A percentile compares a stretch with the other conserved stretches of the same genome.
phyloP scores from a whole-genome alignment of 164 flowering plant genomes.

The Euptelea pleiosperma region DNA sequence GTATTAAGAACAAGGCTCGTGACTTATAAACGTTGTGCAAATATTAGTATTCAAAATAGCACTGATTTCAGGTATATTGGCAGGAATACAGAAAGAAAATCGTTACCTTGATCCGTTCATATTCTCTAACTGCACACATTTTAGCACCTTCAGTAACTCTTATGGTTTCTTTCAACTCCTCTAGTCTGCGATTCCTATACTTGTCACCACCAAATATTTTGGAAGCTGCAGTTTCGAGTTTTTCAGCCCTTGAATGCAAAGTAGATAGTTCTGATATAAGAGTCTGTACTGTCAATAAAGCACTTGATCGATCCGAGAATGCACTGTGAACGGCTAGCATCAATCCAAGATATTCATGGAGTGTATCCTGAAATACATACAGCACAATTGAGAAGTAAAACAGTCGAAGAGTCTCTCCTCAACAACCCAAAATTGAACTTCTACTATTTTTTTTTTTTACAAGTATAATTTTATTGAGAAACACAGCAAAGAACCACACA shows the following conservation, averaged over 20 bases:
- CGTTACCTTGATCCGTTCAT: conserved; percentile 92
- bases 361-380: conserved; percentile 56
- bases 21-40: too few species aligned
- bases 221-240: conserved; percentile 82
- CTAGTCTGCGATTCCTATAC: conserved; percentile 65
- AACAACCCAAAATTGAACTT: background rate
- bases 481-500: too few species aligned
- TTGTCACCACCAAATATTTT: conserved; percentile 89
- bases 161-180: conserved; percentile 75
- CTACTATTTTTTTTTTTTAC: too few species aligned
- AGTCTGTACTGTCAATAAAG: conserved; percentile 87
- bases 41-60: too few species aligned
- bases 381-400: background rate
- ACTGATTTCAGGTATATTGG: too few species aligned
- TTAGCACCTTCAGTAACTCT: conserved; percentile 83
- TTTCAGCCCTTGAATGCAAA: conserved; percentile 65
- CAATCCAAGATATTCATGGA: conserved; percentile 86
- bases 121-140: conserved; percentile 66
- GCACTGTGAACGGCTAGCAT: conserved; percentile 85
- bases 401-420: background rate
- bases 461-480: too few species aligned
- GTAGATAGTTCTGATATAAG: conserved; percentile 73
- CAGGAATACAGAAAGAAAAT: too few species aligned
- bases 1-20: too few species aligned
- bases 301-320: conserved; percentile 84